phyloP scores from a whole-genome alignment of 805 yeast genomes.

The Yarrowia hollandica region DNA sequence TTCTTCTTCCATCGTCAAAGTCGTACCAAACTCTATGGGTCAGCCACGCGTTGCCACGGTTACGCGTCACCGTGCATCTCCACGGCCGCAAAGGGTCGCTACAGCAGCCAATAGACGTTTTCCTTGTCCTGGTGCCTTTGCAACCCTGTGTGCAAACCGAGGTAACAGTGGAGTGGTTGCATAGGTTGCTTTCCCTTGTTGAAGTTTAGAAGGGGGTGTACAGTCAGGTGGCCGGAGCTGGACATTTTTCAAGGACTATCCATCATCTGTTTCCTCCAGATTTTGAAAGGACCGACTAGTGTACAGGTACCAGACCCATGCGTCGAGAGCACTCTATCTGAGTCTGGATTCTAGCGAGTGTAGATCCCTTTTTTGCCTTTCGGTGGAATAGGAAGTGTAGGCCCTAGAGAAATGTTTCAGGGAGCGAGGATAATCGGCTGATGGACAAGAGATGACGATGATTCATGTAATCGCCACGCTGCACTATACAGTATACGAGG shows the following conservation, averaged over 20 bases:
- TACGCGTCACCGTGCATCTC: background rate
- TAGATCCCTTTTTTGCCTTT: background rate
- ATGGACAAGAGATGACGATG: conserved; percentile 4
- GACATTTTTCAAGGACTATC: too few relatives aligned
- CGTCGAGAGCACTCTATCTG: conserved; percentile 11
- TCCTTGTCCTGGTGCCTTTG: too few relatives aligned
- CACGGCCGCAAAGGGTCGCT: background rate
- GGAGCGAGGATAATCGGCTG: conserved; percentile 2
- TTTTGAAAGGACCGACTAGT: too few relatives aligned
- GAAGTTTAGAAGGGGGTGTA: too few relatives aligned
- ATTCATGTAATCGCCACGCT: background rate
- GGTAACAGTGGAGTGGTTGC: too few relatives aligned
- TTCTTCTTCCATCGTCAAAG: background rate
- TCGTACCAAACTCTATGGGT: background rate
- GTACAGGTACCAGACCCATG: background rate
- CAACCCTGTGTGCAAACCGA: background rate
- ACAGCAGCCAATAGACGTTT: background rate
- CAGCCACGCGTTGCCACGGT: conserved; percentile 26
- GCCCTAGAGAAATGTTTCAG: background rate
- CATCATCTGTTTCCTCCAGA: too few relatives aligned
- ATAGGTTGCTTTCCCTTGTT: too few relatives aligned
- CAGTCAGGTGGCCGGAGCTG: too few relatives aligned
- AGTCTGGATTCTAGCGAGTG: background rate
- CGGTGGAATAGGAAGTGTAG: background rate
- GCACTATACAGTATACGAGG: background rate